Base-by-base conservation (phyloP, 179 eudicot genomes). In the Beta corolliflora region DNA sequence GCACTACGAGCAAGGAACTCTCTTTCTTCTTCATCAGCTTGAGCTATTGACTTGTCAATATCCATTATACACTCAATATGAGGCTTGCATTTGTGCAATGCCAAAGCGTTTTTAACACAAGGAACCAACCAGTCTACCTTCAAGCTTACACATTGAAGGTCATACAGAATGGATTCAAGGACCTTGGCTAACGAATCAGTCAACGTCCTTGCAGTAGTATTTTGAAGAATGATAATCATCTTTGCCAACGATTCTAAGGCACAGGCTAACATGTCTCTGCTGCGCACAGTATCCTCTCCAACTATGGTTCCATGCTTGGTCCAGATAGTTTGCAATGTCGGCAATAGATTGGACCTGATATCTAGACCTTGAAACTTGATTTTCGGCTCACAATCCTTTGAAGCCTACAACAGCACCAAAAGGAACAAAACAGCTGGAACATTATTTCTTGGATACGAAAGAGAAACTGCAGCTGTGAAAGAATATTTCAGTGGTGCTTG, bases 171-270 rank as follows among this genome's bases (percentile, higher is more conserved):
- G 3, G 82, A 85, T 11, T 19, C 25, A 13, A 85, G 69, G 18
- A 81, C 74, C 25, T 81, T 48, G 14, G 68, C 71, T 77, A 14
- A 23, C 19, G 44, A 19, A n/a, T 81, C 84, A 13, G 80, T 78
- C 73, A 84, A 75, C 12, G 64, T 78, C 53, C 82, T 69, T 23
- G 50, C 25, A 0, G 82, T 73, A 29, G 46, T 85, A 23, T 82
- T 71, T 65, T 81, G 50, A 19, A 81, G 80, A 63, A 41, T 78
- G 68, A 23, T 69, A 41, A 68, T 54, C 41, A 79, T 46, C 59
- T 78, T 66, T 36, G 84, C 84, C 41, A 85, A 52, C 23, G 56
- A 80, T 48, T 81, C 80, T 50, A 85, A 79, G 63, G 80, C 84
- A 67, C 63, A 52, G 21, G 69, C 58, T 78, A 81, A 21, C 68